A percentile compares a stretch with the other conserved stretches of the same genome.
Conservation (phyloP, 108 stramenopile genomes). For the Nitzschia sp. region DNA sequence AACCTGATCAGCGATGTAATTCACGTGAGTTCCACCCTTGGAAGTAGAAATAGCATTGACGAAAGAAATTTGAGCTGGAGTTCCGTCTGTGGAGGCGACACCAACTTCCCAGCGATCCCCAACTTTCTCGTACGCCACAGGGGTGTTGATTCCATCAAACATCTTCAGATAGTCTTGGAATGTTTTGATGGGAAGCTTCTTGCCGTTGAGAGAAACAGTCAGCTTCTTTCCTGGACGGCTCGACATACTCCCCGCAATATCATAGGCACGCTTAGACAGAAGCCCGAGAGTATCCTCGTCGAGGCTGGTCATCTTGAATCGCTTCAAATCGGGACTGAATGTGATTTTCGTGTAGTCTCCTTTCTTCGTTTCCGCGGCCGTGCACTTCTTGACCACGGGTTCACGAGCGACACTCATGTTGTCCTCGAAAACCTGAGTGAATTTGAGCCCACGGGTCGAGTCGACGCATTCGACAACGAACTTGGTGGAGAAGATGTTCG, state of each 20-base stretch:
- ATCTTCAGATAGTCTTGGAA: constrained; percentile 94
- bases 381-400: constrained; percentile 68
- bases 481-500: constrained; percentile 96
- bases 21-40: constrained; percentile 96
- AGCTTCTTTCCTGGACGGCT: constrained; percentile 83
- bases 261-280: constrained; percentile 95
- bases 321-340: constrained; percentile 91
- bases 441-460: constrained; percentile 64
- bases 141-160: constrained; percentile 81
- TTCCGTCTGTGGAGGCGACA: constrained; percentile 82
- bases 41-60: constrained; percentile 97
- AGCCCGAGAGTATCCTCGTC: constrained; percentile 92
- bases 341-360: constrained; percentile 97
- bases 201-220: constrained; percentile 90
- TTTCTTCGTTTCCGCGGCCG: constrained; percentile 65
- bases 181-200: constrained; percentile 82
- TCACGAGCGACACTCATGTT: constrained; percentile 88
- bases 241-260: constrained; percentile 96
- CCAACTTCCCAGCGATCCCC: constrained; percentile 96
- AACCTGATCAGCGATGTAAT: constrained; percentile 89
- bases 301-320: constrained; percentile 92
- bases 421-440: constrained; percentile 83
- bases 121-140: constrained; percentile 84
- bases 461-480: constrained; percentile 95
- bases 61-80: constrained; percentile 94